Evolutionary conservation across 192 early-diverging fungal species (phyloP), one percentile per base, ranked within the genome.

Genomic region (Coemansia sp.): DNA sequence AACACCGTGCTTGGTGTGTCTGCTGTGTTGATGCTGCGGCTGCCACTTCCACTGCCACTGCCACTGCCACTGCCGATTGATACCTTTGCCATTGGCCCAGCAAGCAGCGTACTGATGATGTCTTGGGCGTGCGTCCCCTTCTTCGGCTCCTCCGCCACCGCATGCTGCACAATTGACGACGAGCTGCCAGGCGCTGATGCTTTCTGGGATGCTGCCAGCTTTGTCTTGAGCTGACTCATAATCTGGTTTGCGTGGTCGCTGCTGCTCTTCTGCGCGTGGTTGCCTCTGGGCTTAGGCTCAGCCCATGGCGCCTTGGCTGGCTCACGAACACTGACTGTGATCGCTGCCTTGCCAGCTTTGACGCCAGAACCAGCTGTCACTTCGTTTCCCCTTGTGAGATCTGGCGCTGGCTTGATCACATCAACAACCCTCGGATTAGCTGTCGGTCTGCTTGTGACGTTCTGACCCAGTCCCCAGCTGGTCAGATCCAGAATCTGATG

Each of bases 401-500:
- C 65, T 1, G 71, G 61, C 5, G 64, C 63, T 0, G 67, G 67
- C 29, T 22, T 45, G 40, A 80, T 67, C 11, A 44, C 50, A 30
- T 80, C 60, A 29, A 80, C 70, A 13, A 52, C 50, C 30, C 61
- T 63, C 17, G 77, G 65, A 13, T 50, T 41, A 4, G 73, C 65
- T 0, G 69, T 36, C 4, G 73, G 62, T 20, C 28, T 58, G 62
- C 11, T 41, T 11, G 59, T 17, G 41, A 60, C 61, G 29, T 41
- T 72, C 20, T 75, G 68, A 7, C 62, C 72, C 14, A 81, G 55
- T 0, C 65, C 70, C 69, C 68, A 72, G 55, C 68, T 75, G 25
- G 87, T 85, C 53, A 94, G 70, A 53, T 97, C 94, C 48, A 97
- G 80, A 11, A 95, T 55, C 28, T 84, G 75, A 45, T 82, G 68